Evolutionary conservation across 2,329 filamentous ascomycete species (phyloP).

Genomic region (Tolypocladium amazonense): DNA sequence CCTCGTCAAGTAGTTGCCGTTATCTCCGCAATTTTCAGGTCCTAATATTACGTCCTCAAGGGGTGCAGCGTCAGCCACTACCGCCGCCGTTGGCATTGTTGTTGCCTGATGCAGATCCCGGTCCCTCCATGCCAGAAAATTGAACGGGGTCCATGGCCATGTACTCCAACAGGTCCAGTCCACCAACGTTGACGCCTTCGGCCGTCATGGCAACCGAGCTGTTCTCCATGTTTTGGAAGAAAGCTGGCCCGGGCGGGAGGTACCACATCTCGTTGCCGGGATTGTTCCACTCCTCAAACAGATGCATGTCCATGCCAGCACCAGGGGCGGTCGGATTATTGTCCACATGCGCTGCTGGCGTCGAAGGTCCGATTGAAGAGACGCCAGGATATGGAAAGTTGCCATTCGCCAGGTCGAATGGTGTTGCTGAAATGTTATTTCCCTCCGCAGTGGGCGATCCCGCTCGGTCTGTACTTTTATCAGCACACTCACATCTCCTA

Average conservation of each 20-base stretch:
- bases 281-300: slow-evolving; percentile 46
- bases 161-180: slow-evolving; percentile 56
- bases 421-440: slow-evolving; percentile 51
- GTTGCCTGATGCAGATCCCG: slow-evolving; percentile 7
- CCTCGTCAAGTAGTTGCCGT: neutral
- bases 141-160: slow-evolving; percentile 49
- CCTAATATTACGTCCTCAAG: neutral
- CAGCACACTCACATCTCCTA: slow-evolving; percentile 1
- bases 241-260: slow-evolving; percentile 50
- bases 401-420: slow-evolving; percentile 46
- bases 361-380: slow-evolving; percentile 38
- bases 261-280: slow-evolving; percentile 56
- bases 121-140: slow-evolving; percentile 24
- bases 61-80: neutral
- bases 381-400: slow-evolving; percentile 44
- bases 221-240: slow-evolving; percentile 55
- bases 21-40: neutral
- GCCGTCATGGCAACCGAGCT: slow-evolving; percentile 54
- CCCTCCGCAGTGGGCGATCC: slow-evolving; percentile 21
- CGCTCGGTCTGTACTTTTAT: slow-evolving; percentile 23
- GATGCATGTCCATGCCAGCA: slow-evolving; percentile 23
- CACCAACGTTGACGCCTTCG: slow-evolving; percentile 56
- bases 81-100: neutral
- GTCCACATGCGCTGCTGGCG: slow-evolving; percentile 32
- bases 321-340: slow-evolving; percentile 8